Evolutionary conservation across 1,284 basidiomycete genomes (phyloP).

Genomic region (Ganoderma sp.): DNA sequence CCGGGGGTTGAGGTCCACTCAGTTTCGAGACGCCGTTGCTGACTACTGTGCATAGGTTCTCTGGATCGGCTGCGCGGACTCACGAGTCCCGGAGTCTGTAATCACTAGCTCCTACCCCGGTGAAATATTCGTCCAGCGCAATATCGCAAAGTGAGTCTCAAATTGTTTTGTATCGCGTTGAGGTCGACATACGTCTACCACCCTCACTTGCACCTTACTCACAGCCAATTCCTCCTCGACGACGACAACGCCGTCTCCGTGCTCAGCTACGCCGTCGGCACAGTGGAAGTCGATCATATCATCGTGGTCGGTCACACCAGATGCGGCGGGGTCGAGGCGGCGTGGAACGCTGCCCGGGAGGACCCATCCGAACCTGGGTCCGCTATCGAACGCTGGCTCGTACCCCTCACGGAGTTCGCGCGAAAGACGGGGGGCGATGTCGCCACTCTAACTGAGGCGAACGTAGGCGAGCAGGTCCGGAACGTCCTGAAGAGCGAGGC

Average conservation of each 20-base stretch:
- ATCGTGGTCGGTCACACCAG: conserved; percentile 82
- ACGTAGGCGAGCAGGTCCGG: conserved; percentile 80
- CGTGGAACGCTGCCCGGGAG: conserved; percentile 49
- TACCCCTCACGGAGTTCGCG: conserved; percentile 68
- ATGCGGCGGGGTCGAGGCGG: conserved; percentile 81
- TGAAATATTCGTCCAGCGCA: conserved; percentile 73
- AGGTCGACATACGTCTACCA: too few relatives aligned
- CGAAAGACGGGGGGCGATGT: conserved; percentile 46
- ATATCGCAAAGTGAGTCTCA: conserved; percentile 71
- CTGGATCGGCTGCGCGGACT: conserved; percentile 79
- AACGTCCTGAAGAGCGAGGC: conserved; percentile 70
- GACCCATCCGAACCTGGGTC: conserved; percentile 46
- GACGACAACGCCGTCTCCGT: conserved; percentile 84
- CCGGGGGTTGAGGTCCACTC: too few relatives aligned
- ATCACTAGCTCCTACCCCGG: conserved; percentile 62
- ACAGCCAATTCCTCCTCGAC: conserved; percentile 80
- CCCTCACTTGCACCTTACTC: too few relatives aligned
- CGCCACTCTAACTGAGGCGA: conserved; percentile 68
- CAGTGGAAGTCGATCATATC: conserved; percentile 83
- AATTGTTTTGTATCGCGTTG: too few relatives aligned
- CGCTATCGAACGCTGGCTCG: conserved; percentile 75
- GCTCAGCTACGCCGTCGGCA: conserved; percentile 80
- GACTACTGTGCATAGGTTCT: conserved; percentile 52
- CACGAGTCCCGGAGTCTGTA: conserved; percentile 67
- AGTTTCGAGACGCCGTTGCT: not conserved